Percentiles rank a stretch among this genome's conserved stretches.
These are phyloP conservation scores for Capsella rubella DNA, from an alignment of 441 rosid genomes.

Conservation along the genomic window DNA sequence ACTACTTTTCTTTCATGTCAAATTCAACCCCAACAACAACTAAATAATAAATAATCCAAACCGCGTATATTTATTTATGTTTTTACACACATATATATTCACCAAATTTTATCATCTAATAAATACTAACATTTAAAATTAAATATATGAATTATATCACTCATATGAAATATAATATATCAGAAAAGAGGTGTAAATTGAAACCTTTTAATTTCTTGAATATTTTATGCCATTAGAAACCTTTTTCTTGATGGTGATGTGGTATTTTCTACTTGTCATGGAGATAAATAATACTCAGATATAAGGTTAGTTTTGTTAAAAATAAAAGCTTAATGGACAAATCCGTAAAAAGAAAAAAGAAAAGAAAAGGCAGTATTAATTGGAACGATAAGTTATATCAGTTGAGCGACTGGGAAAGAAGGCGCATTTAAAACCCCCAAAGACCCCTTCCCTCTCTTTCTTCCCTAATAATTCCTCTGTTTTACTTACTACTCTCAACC, in stretches of 20 bases:
- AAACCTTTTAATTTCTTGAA: background rate
- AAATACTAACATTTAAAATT: background rate
- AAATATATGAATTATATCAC: background rate
- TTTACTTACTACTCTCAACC: background rate
- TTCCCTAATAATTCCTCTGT: constrained; percentile 4
- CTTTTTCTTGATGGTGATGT: background rate
- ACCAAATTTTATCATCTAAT: background rate
- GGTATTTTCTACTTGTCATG: background rate
- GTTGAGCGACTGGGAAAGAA: background rate
- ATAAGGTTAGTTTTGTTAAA: background rate
- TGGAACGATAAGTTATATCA: background rate
- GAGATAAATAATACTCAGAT: background rate
- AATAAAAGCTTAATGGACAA: constrained; percentile 13
- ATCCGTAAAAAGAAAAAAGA: background rate
- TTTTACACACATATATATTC: background rate
- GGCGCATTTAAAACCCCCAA: constrained; percentile 42
- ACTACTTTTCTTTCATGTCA: constrained; percentile 28
- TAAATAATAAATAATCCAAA: background rate
- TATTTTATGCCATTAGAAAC: background rate
- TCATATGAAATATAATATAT: background rate
- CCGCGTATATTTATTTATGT: constrained; percentile 11
- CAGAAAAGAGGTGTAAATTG: background rate
- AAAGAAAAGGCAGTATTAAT: background rate
- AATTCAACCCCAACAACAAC: background rate
- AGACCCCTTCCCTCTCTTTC: constrained; percentile 40